Percentiles rank a stretch among this genome's conserved stretches.
These are phyloP conservation scores for Trypanosoma avium DNA, from an alignment of 208 protist species.

Conservation along the genomic window DNA sequence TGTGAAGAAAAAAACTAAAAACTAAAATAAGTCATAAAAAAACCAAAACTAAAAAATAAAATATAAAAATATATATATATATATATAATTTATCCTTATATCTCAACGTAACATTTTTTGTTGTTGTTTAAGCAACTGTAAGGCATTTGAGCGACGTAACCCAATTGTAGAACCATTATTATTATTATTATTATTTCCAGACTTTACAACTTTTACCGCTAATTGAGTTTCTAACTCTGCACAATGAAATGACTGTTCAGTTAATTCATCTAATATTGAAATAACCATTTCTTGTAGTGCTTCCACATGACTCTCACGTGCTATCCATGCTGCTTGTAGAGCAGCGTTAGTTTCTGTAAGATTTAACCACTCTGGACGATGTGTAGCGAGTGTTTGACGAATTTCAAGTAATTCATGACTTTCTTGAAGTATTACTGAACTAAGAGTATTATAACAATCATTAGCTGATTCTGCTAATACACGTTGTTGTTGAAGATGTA, in stretches of 20 bases:
- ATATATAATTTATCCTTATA: no score
- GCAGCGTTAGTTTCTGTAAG: slow-evolving; percentile 25
- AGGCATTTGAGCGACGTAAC: slow-evolving; percentile 16
- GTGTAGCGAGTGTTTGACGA: slow-evolving; percentile 6
- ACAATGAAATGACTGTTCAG: slow-evolving; percentile 21
- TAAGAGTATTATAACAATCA: slow-evolving; percentile 20
- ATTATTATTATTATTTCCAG: no score
- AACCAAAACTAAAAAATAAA: neutral
- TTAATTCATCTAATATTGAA: slow-evolving; percentile 31
- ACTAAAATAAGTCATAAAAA: neutral
- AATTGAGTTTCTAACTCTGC: slow-evolving; percentile 28
- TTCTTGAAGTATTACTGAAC: slow-evolving; percentile 22
- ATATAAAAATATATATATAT: neutral
- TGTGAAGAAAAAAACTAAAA: neutral
- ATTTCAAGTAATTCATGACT: slow-evolving; percentile 26
- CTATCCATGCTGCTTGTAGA: slow-evolving; percentile 24
- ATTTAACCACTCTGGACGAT: slow-evolving; percentile 11
- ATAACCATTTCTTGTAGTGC: slow-evolving; percentile 29
- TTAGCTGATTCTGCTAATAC: slow-evolving; percentile 22
- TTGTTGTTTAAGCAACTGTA: slow-evolving; percentile 16
- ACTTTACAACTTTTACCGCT: slow-evolving; percentile 2
- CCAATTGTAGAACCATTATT: neutral
- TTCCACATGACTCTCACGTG: slow-evolving; percentile 29
- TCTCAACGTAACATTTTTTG: neutral
- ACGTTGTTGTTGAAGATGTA: slow-evolving; percentile 40